Conservation (phyloP, 257 asterid genomes). For the Buddleja alternifolia region DNA sequence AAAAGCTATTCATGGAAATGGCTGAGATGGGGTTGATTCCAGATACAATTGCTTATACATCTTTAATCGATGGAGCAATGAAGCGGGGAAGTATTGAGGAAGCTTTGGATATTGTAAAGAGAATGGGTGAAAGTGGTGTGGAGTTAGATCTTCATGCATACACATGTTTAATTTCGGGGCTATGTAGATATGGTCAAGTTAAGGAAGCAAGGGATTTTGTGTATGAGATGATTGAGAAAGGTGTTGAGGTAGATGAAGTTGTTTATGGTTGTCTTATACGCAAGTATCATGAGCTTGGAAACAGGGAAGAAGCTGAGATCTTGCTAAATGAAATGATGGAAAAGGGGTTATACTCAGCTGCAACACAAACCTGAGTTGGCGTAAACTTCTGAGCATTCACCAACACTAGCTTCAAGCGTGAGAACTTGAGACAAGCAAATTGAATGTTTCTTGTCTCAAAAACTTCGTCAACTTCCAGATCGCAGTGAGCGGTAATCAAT, state of each 20-base stretch:
- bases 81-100: constrained; percentile 68
- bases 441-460: constrained; percentile 21
- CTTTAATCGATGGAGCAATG: constrained; percentile 68
- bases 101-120: constrained; percentile 67
- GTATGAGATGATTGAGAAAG: constrained; percentile 78
- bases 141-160: constrained; percentile 80
- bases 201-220: constrained; percentile 63
- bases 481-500: constrained; percentile 28
- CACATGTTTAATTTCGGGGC: constrained; percentile 78
- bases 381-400: constrained; percentile 24
- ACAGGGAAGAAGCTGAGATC: constrained; percentile 59
- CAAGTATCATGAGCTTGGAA: constrained; percentile 67
- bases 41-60: constrained; percentile 69
- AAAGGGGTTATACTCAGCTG: constrained; percentile 47
- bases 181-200: constrained; percentile 61
- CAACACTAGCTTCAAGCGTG: constrained; percentile 26
- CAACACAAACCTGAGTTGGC: constrained; percentile 38
- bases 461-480: constrained; percentile 24
- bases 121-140: constrained; percentile 62
- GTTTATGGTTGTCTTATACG: constrained; percentile 70
- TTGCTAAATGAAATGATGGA: constrained; percentile 69
- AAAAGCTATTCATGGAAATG: constrained; percentile 69
- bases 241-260: constrained; percentile 72
- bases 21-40: constrained; percentile 62
- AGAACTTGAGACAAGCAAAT: constrained; percentile 7